These are phyloP conservation scores for Phytophthora constricta DNA, from an alignment of 352 stramenopile genomes.

Conservation along the genomic window DNA sequence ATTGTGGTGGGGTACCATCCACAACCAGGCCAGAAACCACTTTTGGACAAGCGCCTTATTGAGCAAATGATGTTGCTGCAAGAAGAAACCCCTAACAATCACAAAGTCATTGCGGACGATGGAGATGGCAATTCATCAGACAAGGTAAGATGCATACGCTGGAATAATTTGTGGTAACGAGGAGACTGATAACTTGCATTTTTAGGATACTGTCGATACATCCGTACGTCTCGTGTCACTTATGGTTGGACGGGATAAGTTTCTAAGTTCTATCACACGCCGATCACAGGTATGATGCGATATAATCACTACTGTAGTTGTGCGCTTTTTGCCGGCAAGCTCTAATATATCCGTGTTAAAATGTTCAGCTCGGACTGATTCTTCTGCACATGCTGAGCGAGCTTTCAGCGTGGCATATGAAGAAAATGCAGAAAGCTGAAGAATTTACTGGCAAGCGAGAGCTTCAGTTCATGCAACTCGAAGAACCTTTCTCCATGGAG, in stretches of 20 bases:
- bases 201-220: constrained; percentile 13
- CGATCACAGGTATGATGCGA: constrained; percentile 74
- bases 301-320: too few relatives aligned
- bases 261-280: constrained; percentile 59
- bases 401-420: constrained; percentile 89
- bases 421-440: constrained; percentile 88
- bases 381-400: constrained; percentile 79
- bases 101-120: not conserved
- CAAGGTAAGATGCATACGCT: constrained; percentile 12
- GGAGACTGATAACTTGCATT: constrained; percentile 1
- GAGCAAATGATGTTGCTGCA: constrained; percentile 55
- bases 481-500: constrained; percentile 87
- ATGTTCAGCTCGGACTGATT: constrained; percentile 69
- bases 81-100: constrained; percentile 34
- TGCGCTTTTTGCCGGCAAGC: not conserved
- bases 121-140: constrained; percentile 9
- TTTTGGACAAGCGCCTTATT: constrained; percentile 60
- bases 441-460: constrained; percentile 76
- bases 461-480: constrained; percentile 75
- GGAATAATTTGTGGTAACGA: not conserved
- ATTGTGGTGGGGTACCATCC: constrained; percentile 55
- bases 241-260: constrained; percentile 24
- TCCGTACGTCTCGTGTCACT: constrained; percentile 29
- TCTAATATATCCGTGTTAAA: not conserved
- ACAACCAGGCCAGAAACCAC: constrained; percentile 40